These are phyloP conservation scores for Ceratocystis papillata DNA, from an alignment of 2,329 filamentous ascomycete genomes.

Conservation along the genomic window DNA sequence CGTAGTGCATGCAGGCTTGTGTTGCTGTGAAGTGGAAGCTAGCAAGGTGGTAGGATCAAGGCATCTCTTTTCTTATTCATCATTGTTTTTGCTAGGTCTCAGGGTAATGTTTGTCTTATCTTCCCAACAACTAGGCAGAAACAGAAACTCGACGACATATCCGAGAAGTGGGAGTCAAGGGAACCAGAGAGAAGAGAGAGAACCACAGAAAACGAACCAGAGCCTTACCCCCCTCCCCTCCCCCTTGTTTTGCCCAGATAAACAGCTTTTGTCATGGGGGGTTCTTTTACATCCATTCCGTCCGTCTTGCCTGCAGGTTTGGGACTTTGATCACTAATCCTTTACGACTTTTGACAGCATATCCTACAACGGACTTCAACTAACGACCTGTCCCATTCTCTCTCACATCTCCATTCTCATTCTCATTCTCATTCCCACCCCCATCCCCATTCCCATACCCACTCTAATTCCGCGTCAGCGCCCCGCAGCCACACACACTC, in stretches of 20 bases:
- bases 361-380: slow-evolving; percentile 18
- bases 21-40: not conserved
- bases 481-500: not conserved
- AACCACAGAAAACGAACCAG: not conserved
- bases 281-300: not conserved
- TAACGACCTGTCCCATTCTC: slow-evolving; percentile 12
- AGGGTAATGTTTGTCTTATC: slow-evolving; percentile 3
- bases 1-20: not conserved
- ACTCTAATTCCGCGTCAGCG: not conserved
- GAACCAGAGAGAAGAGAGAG: not conserved
- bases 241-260: slow-evolving; percentile 8
- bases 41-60: not conserved
- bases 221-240: no score
- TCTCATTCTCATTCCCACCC: not conserved
- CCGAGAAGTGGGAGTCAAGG: slow-evolving; percentile 13
- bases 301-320: not conserved
- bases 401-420: slow-evolving; percentile 4
- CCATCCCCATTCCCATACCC: not conserved
- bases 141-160: not conserved
- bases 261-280: not conserved
- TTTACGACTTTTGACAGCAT: slow-evolving; percentile 15
- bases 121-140: slow-evolving; percentile 8
- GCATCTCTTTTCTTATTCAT: not conserved
- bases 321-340: slow-evolving; percentile 3
- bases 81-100: not conserved